A percentile compares a stretch with the other conserved stretches of the same genome.
phyloP scores from a whole-genome alignment of 1,284 basidiomycete genomes.

The Kwoniella shivajii region DNA sequence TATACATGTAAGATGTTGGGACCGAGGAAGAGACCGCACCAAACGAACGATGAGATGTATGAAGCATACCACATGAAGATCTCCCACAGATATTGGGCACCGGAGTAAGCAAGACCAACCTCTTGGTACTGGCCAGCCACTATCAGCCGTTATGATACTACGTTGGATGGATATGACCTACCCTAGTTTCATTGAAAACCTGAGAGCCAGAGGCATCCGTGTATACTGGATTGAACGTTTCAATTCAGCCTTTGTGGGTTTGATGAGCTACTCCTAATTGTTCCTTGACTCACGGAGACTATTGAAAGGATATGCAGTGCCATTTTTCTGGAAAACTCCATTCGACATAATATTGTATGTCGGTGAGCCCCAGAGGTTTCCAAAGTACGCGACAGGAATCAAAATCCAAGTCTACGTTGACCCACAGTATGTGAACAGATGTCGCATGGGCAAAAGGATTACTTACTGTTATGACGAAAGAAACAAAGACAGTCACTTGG shows the following conservation, averaged over 20 bases:
- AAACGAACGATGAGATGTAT: conserved; percentile 26
- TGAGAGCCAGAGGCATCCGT: conserved; percentile 11
- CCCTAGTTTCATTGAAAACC: conserved; percentile 20
- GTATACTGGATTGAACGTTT: conserved; percentile 1
- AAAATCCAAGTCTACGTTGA: conserved; percentile 19
- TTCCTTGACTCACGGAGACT: conserved; percentile 12
- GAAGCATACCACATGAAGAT: conserved; percentile 28
- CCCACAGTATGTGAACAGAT: neutral
- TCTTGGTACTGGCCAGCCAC: conserved; percentile 11
- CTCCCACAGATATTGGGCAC: conserved; percentile 26
- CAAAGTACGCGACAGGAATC: conserved; percentile 26
- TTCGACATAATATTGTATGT: conserved; percentile 28
- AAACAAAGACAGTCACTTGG: conserved; percentile 23
- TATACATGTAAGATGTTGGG: conserved; percentile 15
- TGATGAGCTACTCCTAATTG: too few relatives aligned
- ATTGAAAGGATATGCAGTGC: conserved; percentile 23
- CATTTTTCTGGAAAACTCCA: conserved; percentile 24
- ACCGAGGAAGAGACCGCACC: conserved; percentile 23
- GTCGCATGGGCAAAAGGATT: neutral
- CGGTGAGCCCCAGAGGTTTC: conserved; percentile 23
- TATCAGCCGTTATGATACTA: neutral
- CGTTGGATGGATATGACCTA: neutral
- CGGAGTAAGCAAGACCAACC: conserved; percentile 22
- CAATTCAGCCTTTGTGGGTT: too few relatives aligned
- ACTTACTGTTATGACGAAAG: conserved; percentile 23